These are phyloP conservation scores for Decorospora gaudefroyi DNA, from an alignment of 2,329 filamentous ascomycete species.

Conservation along the genomic window DNA sequence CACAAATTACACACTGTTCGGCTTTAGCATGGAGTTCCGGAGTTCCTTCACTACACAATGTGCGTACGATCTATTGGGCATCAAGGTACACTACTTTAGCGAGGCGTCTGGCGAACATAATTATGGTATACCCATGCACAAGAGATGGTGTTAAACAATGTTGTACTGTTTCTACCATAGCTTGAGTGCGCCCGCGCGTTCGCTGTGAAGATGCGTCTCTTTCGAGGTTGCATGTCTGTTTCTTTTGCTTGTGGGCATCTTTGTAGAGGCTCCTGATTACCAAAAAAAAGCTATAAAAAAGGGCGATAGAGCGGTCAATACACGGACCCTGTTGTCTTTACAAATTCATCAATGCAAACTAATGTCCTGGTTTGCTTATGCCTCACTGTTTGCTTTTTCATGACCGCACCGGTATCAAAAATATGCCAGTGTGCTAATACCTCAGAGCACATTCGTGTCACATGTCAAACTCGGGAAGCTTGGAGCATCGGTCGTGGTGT, in stretches of 20 bases:
- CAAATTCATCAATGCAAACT: too few species aligned
- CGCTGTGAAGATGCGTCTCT: conserved; percentile 1
- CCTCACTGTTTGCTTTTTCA: too few species aligned
- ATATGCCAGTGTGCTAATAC: too few species aligned
- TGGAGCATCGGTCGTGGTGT: not conserved
- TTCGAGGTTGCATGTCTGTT: not conserved
- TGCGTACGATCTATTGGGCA: conserved; percentile 5
- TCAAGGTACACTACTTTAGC: conserved; percentile 13
- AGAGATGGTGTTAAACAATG: conserved; percentile 6
- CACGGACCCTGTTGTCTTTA: too few species aligned
- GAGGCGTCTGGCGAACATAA: conserved; percentile 19
- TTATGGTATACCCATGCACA: conserved; percentile 10
- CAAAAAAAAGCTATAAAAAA: too few species aligned
- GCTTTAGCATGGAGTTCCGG: conserved; percentile 17
- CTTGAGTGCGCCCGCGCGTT: not conserved
- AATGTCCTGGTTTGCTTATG: too few species aligned
- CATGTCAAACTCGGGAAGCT: not conserved
- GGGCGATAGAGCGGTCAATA: too few species aligned
- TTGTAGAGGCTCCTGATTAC: not conserved
- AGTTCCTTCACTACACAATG: conserved; percentile 6
- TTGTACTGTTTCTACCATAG: conserved; percentile 1
- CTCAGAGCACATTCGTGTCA: too few species aligned
- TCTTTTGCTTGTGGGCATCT: not conserved
- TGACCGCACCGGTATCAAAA: too few species aligned
- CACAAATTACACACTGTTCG: conserved; percentile 8